Percentiles rank a stretch among this genome's conserved stretches.
Evolutionary conservation across 352 stramenopile species (phyloP).

Genomic region (Phytopythium delawarense): DNA sequence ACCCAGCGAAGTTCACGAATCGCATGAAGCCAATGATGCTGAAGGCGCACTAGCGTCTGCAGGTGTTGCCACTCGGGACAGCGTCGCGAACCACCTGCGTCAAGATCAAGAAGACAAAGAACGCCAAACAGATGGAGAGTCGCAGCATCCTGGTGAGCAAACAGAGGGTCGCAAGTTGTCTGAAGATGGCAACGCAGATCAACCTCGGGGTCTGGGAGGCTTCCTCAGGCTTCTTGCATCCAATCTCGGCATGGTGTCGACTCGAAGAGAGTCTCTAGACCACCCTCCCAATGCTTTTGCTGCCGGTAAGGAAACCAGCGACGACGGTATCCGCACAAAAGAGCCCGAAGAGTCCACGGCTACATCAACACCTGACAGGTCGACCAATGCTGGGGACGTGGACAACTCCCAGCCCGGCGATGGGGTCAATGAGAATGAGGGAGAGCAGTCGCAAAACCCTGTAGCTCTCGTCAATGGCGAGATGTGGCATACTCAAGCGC

Average conservation of each 20-base stretch:
- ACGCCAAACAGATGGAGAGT: neutral
- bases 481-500: conserved; percentile 6
- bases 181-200: neutral
- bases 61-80: neutral
- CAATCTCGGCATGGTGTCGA: neutral
- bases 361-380: neutral
- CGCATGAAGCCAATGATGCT: neutral
- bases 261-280: neutral
- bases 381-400: neutral
- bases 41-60: neutral
- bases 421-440: neutral
- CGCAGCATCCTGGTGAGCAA: neutral
- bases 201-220: conserved; percentile 1
- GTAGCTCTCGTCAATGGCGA: neutral
- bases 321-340: neutral
- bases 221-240: conserved; percentile 4
- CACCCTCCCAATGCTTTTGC: neutral
- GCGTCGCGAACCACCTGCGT: neutral
- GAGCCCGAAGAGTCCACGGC: neutral
- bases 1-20: neutral
- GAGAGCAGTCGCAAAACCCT: neutral
- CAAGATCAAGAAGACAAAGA: neutral
- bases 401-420: neutral
- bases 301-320: neutral
- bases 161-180: neutral